phyloP scores from a whole-genome alignment of 148 eudicot species.

The Amaranthus cruentus region DNA sequence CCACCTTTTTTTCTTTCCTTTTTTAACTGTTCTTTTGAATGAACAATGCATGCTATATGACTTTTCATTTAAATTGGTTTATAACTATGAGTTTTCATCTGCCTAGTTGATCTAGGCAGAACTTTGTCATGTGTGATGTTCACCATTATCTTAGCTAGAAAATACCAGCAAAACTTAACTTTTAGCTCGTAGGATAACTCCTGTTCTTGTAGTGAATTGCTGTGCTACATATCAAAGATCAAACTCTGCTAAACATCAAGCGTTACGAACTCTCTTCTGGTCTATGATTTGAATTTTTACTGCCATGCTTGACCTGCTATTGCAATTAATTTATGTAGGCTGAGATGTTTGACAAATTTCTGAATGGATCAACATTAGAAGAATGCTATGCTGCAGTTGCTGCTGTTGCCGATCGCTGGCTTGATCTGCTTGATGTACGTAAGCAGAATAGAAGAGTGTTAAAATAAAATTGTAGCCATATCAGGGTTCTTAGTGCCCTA shows the following conservation, averaged over 20 bases:
- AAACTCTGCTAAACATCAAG: neutral
- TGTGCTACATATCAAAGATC: neutral
- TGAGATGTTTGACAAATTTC: constrained; percentile 94
- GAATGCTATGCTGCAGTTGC: constrained; percentile 97
- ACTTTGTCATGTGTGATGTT: neutral
- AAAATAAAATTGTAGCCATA: neutral
- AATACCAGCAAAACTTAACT: no score
- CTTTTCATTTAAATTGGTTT: neutral
- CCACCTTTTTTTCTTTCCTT: neutral
- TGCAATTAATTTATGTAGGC: constrained; percentile 49
- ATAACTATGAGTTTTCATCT: neutral
- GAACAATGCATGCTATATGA: neutral
- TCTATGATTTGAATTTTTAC: no score
- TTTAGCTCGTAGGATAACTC: neutral
- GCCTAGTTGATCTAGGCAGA: neutral
- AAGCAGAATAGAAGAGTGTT: neutral
- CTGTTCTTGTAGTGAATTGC: neutral
- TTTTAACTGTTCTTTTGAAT: neutral
- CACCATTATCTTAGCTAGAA: neutral
- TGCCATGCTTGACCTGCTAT: neutral
- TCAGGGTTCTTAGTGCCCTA: neutral
- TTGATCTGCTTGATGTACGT: constrained; percentile 98
- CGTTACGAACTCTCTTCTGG: neutral
- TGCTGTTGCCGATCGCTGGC: constrained; percentile 95
- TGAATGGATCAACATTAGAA: constrained; percentile 84